Base-by-base conservation (phyloP, 1,284 basidiomycete species). In the Puccinia sorghi region DNA sequence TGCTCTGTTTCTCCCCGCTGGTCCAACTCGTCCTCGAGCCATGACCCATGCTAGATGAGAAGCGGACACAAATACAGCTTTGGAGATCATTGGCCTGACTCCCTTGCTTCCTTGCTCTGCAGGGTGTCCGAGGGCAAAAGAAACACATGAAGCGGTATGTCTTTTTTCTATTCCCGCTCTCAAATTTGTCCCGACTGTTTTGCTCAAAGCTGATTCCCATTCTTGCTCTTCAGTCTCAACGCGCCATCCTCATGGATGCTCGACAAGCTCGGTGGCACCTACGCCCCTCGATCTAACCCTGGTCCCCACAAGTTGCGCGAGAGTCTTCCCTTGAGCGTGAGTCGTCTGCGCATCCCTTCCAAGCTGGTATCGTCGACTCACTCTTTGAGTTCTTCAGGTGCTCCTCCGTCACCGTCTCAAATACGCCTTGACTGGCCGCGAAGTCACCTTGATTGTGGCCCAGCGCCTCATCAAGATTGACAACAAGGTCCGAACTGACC, bases 201-300 rank as follows among this genome's bases (percentile, higher is more conserved):
- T 20, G 7, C 15, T 27, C 2, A 32, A 39, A 11, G n/a, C 39
- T 46, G 43, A 22, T 66, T 7, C 50, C 17, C 37, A 20, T 37
- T 11, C 12, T n/a, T 48, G 4, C 27, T 32, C 48, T 20, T n/a
- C 13, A 78, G 75, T 85, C 90, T 98, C 82, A 90, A 91, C 83
- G 97, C 97, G 83, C 97, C 97, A 82, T 96, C 93, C 80, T 93
- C 93, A 88, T 99, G 97, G 97, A 97, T 99, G 94, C 90, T 99
- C 83, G 94, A 98, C 90, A 99, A 99, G 88, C 88, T 99, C 85
- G 92, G 93, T 87, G 96, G 96, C 82, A 97, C 94, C 84, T 97
- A 97, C 86, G 95, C 94, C 85, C 93, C 94, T 83, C 92, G 94
- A 85, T 94, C 95, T 80, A 96, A 94, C 80, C 92, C 96, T 83